Evolutionary conservation across 1,139 yeast genomes (phyloP), one percentile per base, ranked within the genome.

Genomic region (Debaryomycetaceae sp.): DNA sequence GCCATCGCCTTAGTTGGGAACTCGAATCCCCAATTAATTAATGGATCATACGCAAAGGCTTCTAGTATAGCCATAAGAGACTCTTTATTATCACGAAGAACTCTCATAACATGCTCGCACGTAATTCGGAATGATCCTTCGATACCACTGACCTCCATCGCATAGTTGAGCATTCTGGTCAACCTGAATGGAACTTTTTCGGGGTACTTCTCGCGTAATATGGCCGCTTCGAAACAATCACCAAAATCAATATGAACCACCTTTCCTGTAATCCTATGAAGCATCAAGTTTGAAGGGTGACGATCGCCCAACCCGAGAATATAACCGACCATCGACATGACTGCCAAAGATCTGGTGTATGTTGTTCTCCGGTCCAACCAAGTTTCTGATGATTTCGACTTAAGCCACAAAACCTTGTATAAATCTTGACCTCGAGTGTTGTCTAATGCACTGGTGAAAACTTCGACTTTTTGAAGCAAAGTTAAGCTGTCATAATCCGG

Each of bases 61-160:
- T 95, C 99, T 56, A 95, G 78, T 47, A 95, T 91, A 0, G 99
- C 99, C 96, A 95, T 88, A 58, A 95, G 76, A 0, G 99, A 93
- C 62, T 95, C 99, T 54, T 89, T 89, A 64, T 93, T 95, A 52
- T 85, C 96, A 50, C 99, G 76, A 48, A 95, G 72, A 4, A 95
- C 95, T 50, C 95, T 77, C 98, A 95, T 93, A 6, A 95, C 99
- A 66, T 91, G 93, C 59, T 93, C 99, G 66, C 97, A 89, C 0
- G 99, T 91, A 42, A 93, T 91, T 58, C 98, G 78, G 76, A 88
- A 95, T 31, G 96, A 87, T 1, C 99, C 99, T 66, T 95, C 99
- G 49, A 95, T 90, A 14, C 99, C 99, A 67, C 97, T 88, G 5
- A 95, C 98, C 63, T 95, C 99, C 98, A 95, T 93, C 0, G 99